A percentile compares a stretch with the other conserved stretches of the same genome.
phyloP scores from a whole-genome alignment of 2,329 filamentous ascomycete species.

The Cryphonectria japonica region DNA sequence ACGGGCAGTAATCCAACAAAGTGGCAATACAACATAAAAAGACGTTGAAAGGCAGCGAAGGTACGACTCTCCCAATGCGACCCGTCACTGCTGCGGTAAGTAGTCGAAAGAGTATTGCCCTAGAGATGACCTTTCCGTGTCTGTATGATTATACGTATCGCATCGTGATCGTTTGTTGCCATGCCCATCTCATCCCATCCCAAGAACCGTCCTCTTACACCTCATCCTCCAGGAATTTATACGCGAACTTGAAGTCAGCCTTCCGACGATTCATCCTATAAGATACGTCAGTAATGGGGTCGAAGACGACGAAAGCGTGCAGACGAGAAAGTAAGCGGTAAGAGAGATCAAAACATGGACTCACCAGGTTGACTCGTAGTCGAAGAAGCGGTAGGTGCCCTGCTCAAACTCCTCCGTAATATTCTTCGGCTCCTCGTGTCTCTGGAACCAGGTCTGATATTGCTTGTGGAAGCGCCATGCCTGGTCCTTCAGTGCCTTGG shows the following conservation, averaged over 20 bases:
- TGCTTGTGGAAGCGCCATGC: constrained; percentile 99
- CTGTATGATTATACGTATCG: constrained; percentile 3
- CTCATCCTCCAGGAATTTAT: constrained; percentile 97
- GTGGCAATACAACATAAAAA: neutral
- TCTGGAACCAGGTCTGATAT: constrained; percentile 99
- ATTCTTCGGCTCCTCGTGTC: constrained; percentile 96
- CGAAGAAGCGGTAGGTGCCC: constrained; percentile 98
- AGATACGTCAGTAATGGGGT: neutral
- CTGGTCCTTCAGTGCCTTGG: constrained; percentile 96
- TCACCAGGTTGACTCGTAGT: constrained; percentile 98
- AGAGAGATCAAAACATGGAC: constrained; percentile 39
- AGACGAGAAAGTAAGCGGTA: constrained; percentile 20
- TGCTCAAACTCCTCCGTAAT: constrained; percentile 99
- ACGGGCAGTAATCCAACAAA: neutral
- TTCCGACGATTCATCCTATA: constrained; percentile 96
- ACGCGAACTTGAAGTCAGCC: constrained; percentile 97
- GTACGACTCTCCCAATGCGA: neutral
- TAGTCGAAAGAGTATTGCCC: neutral
- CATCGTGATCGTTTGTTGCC: neutral
- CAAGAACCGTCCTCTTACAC: constrained; percentile 53
- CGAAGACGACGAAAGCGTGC: neutral
- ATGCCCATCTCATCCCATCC: neutral
- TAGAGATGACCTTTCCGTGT: neutral
- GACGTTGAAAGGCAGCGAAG: neutral
- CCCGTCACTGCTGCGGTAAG: neutral